Percentiles rank a stretch among this genome's conserved stretches.
Evolutionary conservation across 148 eudicot genomes (phyloP).

Genomic region (Vaccinium vitisidaea): DNA sequence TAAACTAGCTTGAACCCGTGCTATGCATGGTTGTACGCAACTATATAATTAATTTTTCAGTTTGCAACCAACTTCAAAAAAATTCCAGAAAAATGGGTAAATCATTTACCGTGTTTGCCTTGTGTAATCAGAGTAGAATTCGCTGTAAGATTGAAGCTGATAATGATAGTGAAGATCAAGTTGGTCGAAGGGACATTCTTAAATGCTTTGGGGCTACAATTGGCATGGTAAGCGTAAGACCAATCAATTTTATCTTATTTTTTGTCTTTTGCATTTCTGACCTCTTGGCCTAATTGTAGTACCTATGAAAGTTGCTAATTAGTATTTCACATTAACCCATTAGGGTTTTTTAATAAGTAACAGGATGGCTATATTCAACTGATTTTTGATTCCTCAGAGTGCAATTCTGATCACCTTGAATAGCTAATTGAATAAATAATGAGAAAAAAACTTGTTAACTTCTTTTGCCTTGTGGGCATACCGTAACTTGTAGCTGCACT

Average conservation of each 20-base stretch:
- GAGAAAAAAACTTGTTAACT: not conserved
- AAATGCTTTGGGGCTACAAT: slow-evolving; percentile 54
- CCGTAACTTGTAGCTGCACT: no score
- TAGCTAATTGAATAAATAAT: not conserved
- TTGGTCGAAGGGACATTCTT: slow-evolving; percentile 61
- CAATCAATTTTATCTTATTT: not conserved
- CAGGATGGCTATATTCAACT: not conserved
- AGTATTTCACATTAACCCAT: not conserved
- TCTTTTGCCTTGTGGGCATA: not conserved
- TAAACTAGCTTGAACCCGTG: no score
- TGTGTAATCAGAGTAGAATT: slow-evolving; percentile 42
- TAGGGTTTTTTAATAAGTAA: not conserved
- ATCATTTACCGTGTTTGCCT: not conserved
- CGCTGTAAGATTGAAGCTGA: slow-evolving; percentile 49
- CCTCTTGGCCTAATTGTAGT: no score
- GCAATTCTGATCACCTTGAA: not conserved
- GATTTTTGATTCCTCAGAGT: not conserved
- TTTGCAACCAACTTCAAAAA: not conserved
- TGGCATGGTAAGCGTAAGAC: slow-evolving; percentile 49
- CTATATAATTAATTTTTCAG: no score
- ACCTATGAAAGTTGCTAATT: not conserved
- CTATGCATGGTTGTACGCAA: no score
- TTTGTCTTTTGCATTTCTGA: not conserved
- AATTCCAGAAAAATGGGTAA: not conserved
- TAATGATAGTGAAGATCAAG: slow-evolving; percentile 24